A percentile compares a stretch with the other conserved stretches of the same genome.
These are phyloP conservation scores for Exophiala sideris DNA, from an alignment of 2,329 filamentous ascomycete genomes.

Conservation along the genomic window DNA sequence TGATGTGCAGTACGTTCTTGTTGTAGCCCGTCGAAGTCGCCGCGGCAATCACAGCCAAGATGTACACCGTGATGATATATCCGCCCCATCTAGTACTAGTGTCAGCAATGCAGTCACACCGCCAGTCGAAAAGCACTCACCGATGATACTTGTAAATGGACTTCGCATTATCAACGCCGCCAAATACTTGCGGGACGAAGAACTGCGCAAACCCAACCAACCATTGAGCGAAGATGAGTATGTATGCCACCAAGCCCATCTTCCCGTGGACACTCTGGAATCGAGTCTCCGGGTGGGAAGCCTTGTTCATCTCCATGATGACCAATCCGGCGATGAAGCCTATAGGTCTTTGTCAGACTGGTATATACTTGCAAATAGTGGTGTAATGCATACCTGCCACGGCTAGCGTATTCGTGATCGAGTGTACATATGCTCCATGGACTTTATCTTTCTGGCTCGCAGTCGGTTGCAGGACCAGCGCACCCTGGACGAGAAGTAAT, in stretches of 20 bases:
- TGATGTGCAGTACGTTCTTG: slow-evolving; percentile 63
- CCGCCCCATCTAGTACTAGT: slow-evolving; percentile 57
- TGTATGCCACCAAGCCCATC: slow-evolving; percentile 73
- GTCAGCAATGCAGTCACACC: background rate
- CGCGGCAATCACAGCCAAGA: slow-evolving; percentile 70
- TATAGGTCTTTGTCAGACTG: slow-evolving; percentile 6
- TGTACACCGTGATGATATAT: slow-evolving; percentile 67
- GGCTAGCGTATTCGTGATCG: slow-evolving; percentile 56
- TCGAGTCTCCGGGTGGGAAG: slow-evolving; percentile 60
- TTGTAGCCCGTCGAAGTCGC: slow-evolving; percentile 77
- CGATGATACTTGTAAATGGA: slow-evolving; percentile 82
- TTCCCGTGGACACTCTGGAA: slow-evolving; percentile 80
- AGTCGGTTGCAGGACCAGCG: slow-evolving; percentile 85
- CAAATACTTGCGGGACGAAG: slow-evolving; percentile 70
- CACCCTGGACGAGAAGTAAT: slow-evolving; percentile 72
- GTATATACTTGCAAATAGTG: slow-evolving; percentile 11
- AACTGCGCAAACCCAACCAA: slow-evolving; percentile 80
- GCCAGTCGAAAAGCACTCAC: slow-evolving; percentile 1
- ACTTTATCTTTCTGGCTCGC: slow-evolving; percentile 71
- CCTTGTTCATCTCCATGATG: slow-evolving; percentile 70
- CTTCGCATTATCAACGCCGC: slow-evolving; percentile 75
- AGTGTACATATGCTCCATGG: slow-evolving; percentile 62
- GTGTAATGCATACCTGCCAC: slow-evolving; percentile 51
- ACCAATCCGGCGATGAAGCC: slow-evolving; percentile 41
- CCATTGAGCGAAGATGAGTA: slow-evolving; percentile 69